A percentile compares a stretch with the other conserved stretches of the same genome.
Conservation (phyloP, 106 monocot genomes). For the Allium sativum region DNA sequence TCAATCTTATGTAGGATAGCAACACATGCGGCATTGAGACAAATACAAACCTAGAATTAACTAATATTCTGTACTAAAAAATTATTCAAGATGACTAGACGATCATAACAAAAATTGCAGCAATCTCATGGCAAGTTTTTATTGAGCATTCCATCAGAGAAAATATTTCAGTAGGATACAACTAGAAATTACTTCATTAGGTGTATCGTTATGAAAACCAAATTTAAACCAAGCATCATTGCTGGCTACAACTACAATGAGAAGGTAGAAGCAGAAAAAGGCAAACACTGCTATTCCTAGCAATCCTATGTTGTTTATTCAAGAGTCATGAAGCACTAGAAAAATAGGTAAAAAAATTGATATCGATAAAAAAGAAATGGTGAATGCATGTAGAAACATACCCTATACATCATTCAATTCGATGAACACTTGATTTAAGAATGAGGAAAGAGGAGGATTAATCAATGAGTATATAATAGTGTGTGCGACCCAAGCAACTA, state of each 20-base stretch:
- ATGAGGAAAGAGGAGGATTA: slow-evolving; percentile 80
- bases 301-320: slow-evolving; percentile 39
- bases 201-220: slow-evolving; percentile 94
- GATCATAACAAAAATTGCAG: no score
- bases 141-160: no score
- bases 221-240: slow-evolving; percentile 92
- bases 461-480: slow-evolving; percentile 91
- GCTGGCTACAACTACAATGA: slow-evolving; percentile 94
- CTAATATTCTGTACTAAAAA: no score
- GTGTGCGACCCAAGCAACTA: slow-evolving; percentile 92
- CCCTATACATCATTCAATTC: slow-evolving; percentile 94
- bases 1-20: no score
- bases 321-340: slow-evolving; percentile 4
- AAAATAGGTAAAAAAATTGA: not conserved
- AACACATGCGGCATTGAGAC: no score
- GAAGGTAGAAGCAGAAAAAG: slow-evolving; percentile 95
- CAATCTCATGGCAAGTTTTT: no score
- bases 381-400: slow-evolving; percentile 21
- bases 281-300: slow-evolving; percentile 94
- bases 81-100: no score
- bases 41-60: no score
- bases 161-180: not conserved
- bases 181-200: slow-evolving; percentile 84
- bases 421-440: slow-evolving; percentile 91
- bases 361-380: not conserved